These are phyloP conservation scores for Asparagopsis taxiformis DNA, from an alignment of 31 red algal genomes.

Conservation along the genomic window DNA sequence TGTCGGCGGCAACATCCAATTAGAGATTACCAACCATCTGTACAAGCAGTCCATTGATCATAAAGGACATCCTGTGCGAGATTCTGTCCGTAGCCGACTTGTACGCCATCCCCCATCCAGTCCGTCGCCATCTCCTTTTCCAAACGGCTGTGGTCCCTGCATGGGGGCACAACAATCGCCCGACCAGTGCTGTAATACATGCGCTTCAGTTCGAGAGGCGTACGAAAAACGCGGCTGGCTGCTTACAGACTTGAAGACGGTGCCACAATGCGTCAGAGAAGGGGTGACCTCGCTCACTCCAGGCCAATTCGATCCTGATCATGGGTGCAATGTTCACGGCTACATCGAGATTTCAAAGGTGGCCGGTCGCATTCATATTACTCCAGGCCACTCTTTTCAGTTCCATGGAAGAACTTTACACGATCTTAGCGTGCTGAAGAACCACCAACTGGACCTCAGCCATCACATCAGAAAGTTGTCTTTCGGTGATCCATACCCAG, in stretches of 20 bases:
- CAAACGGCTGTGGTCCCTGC: conserved; percentile 54
- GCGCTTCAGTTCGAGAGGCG: conserved; percentile 59
- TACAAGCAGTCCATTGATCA: conserved; percentile 64
- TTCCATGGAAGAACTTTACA: conserved; percentile 74
- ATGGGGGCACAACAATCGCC: conserved; percentile 42
- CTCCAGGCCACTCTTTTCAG: conserved; percentile 74
- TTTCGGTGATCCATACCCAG: conserved; percentile 84
- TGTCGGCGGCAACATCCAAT: conserved; percentile 54
- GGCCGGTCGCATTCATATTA: conserved; percentile 90
- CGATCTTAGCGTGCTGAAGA: conserved; percentile 43
- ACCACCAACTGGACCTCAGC: conserved; percentile 65
- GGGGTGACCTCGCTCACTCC: conserved; percentile 48
- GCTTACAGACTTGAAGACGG: conserved; percentile 37
- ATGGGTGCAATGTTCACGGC: conserved; percentile 82
- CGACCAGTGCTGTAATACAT: conserved; percentile 87
- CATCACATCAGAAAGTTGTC: conserved; percentile 70
- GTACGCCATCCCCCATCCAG: not conserved
- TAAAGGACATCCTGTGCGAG: conserved; percentile 14
- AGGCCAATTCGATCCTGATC: conserved; percentile 39
- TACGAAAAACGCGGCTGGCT: conserved; percentile 85
- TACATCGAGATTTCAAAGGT: conserved; percentile 78
- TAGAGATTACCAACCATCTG: conserved; percentile 73
- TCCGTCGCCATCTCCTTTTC: conserved; percentile 49
- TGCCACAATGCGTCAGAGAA: conserved; percentile 74
- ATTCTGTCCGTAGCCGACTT: conserved; percentile 1